Base-by-base conservation (phyloP, 805 yeast genomes). In the Clavispora santaluciae region DNA sequence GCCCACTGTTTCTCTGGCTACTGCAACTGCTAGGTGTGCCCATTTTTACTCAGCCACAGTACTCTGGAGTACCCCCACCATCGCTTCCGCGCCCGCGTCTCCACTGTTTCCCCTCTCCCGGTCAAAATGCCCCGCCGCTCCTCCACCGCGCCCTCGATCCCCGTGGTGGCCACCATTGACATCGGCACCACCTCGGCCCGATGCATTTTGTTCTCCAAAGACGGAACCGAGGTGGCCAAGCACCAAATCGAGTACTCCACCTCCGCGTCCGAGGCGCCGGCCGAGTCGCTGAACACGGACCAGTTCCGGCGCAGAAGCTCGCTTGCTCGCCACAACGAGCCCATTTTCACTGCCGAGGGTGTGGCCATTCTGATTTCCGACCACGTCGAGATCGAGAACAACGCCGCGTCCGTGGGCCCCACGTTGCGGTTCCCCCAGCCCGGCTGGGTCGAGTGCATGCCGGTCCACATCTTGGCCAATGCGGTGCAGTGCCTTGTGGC, bases 371-470 rank as follows among this genome's bases (percentile, higher is more conserved):
- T 78, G 40, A 78, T 78, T 43, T 54, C 72, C 44, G 79, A 75
- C 45, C 70, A 73, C 46, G 63, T 83, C 39, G 84, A 78, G 51
- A 78, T 83, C 49, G 90, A 83, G 61, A 78, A 76, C 49, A 68
- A 68, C 56, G 59, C 71, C 22, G 68, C 72, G 6, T 61, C 71
- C 25, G 70, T 64, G 20, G 81, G 79, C 24, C 89, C 90, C 38
- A 84, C 93, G n/a, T 66, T 84, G 40, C 64, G 79, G 44, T 84
- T 81, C 60, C 91, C 93, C 2, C 75, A 78, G 48, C 89, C 91
- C 2, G 93, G 95, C 23, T 89, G 96, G 96, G 93, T 88, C 26
- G 96, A 90, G 66, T 89, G 93, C 64, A 84, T 85, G 70, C 96
- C 96, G 9, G 76, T 76, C 38, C 89, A 83, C 60, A 80, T 90